Conservation (phyloP, 2,329 filamentous ascomycete species). For the Ophiostoma novo-ulmi region DNA sequence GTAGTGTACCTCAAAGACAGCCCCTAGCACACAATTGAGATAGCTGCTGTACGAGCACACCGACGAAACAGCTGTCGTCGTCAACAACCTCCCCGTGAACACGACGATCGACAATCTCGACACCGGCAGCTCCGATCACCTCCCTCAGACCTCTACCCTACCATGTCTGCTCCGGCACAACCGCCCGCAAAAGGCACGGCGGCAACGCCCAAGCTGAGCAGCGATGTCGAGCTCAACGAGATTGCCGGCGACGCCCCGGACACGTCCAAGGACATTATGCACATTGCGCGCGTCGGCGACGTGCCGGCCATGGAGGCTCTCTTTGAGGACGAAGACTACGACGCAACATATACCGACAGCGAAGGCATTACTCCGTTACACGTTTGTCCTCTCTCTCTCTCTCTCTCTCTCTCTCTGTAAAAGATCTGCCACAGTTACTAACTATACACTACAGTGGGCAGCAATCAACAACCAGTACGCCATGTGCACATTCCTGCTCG, state of each 20-base stretch:
- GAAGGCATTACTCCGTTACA: slow-evolving; percentile 95
- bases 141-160: not conserved
- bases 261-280: slow-evolving; percentile 79
- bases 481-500: slow-evolving; percentile 92
- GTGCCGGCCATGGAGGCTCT: slow-evolving; percentile 81
- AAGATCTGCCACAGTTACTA: slow-evolving; percentile 11
- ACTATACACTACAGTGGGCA: slow-evolving; percentile 66
- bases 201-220: slow-evolving; percentile 52
- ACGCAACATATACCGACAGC: slow-evolving; percentile 77
- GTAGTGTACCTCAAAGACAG: not conserved
- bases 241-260: slow-evolving; percentile 35
- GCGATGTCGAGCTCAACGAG: slow-evolving; percentile 50
- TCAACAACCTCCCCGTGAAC: not conserved
- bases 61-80: not conserved
- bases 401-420: not conserved
- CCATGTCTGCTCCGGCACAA: slow-evolving; percentile 42
- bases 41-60: not conserved
- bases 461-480: slow-evolving; percentile 98
- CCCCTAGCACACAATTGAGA: not conserved
- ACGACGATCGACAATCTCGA: not conserved
- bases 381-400: slow-evolving; percentile 43
- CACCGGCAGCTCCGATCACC: not conserved
- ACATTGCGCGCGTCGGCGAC: slow-evolving; percentile 83
- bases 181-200: slow-evolving; percentile 51
- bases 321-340: slow-evolving; percentile 75